Evolutionary conservation across 2,329 filamentous ascomycete species (phyloP), one percentile per base, ranked within the genome.

Genomic region (Aspergillus novofumigatus): DNA sequence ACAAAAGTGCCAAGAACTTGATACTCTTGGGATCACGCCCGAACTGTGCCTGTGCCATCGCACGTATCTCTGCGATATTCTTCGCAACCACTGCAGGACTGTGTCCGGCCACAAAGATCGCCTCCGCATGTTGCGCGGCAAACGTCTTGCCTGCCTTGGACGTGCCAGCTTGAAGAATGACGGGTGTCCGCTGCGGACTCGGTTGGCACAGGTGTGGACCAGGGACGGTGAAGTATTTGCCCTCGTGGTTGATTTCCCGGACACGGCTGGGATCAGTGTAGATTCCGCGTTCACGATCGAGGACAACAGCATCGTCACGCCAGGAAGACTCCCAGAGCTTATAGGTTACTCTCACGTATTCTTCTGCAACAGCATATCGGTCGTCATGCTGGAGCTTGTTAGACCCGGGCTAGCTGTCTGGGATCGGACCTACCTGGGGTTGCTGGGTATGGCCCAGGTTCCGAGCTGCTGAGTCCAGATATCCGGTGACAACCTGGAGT

Each of bases 151-250:
- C 87, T 0, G 86, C 80, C 51, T 80, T 82, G 0, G 84, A 88
- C 0, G 87, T 87, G 0, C 88, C 88, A 0, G 88, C 88, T 69
- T 91, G 88, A 3, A 90, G 78, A 4, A 90, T 80, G 1, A 90
- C 77, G 0, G 88, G 88, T 1, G 86, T 89, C 3, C 87, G 76
- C 64, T 91, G 88, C 0, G 86, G 86, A 51, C 81, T 82, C 0
- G 87, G 87, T 52, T 88, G 81, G 55, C 83, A 85, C 62, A 89
- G 80, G 60, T 89, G 85, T 25, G 86, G 86, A 0, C 87, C 86
- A 0, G 85, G 84, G 0, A 89, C 84, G 0, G 71, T 78, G 73
- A 84, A 89, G 70, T 83, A 85, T 66, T 85, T 84, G 3, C 86
- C 86, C 0, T 79, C 66, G 68, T 90, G 87, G 69, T 89, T 80